Conservation (phyloP, 371 early-diverging fungal genomes). For the Actinomucor elegans region DNA sequence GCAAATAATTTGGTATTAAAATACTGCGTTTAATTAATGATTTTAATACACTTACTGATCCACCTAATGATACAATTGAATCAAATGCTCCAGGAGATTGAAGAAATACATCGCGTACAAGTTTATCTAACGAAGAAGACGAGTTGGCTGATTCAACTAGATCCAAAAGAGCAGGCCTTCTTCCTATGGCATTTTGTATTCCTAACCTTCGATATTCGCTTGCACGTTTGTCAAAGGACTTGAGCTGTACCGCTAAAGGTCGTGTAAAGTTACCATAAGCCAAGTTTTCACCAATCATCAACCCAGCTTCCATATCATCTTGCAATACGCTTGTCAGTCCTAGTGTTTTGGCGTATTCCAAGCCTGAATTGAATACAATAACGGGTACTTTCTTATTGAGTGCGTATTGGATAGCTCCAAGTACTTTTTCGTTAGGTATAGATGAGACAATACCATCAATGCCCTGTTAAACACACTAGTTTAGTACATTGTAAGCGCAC, state of each 20-base stretch:
- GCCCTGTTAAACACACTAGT: slow-evolving; percentile 4
- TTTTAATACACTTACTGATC: slow-evolving; percentile 14
- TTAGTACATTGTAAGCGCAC: not conserved
- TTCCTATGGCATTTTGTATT: slow-evolving; percentile 10
- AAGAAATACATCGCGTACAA: slow-evolving; percentile 2
- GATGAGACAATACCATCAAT: slow-evolving; percentile 47
- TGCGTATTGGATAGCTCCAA: slow-evolving; percentile 36
- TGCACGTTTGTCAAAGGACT: slow-evolving; percentile 6
- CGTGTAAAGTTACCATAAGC: slow-evolving; percentile 14
- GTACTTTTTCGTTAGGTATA: slow-evolving; percentile 42
- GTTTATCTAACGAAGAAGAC: not conserved
- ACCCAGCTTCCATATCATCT: slow-evolving; percentile 39
- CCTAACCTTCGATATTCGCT: not conserved
- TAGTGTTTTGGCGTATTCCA: slow-evolving; percentile 32
- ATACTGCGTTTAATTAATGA: not conserved
- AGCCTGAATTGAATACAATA: slow-evolving; percentile 47
- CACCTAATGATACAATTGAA: slow-evolving; percentile 33
- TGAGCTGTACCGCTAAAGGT: slow-evolving; percentile 17
- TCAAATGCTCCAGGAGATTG: slow-evolving; percentile 15
- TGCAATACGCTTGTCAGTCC: slow-evolving; percentile 44
- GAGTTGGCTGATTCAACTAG: not conserved
- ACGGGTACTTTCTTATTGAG: slow-evolving; percentile 35
- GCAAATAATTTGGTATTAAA: not conserved
- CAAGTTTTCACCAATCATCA: slow-evolving; percentile 36
- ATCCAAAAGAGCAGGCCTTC: not conserved